Percentiles rank a stretch among this genome's conserved stretches.
phyloP scores from a whole-genome alignment of 805 yeast species.

The Starmerella stellata region DNA sequence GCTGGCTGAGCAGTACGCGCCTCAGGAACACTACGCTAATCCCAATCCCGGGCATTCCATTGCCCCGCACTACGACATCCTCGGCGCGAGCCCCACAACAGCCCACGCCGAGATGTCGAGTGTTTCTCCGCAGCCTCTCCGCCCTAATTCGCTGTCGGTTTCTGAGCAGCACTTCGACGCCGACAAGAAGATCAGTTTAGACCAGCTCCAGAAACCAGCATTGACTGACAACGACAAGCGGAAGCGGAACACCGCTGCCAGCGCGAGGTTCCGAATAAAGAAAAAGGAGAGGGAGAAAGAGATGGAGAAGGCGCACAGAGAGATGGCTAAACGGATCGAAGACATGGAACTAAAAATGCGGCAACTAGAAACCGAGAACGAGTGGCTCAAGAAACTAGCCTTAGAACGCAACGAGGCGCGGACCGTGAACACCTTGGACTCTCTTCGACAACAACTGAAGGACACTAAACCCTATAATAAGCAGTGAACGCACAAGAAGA shows the following conservation, averaged over 20 bases:
- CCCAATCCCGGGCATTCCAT: too few relatives aligned
- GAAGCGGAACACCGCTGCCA: slow-evolving; percentile 79
- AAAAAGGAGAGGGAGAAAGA: slow-evolving; percentile 85
- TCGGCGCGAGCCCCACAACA: not conserved
- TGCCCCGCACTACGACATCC: too few relatives aligned
- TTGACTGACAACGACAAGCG: slow-evolving; percentile 48
- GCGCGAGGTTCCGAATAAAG: slow-evolving; percentile 82
- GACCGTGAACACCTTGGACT: slow-evolving; percentile 18
- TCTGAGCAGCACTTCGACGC: too few relatives aligned
- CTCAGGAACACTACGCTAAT: slow-evolving; percentile 1
- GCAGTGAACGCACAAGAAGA: too few relatives aligned
- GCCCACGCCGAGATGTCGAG: not conserved
- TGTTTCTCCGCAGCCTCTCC: not conserved
- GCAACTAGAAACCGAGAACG: slow-evolving; percentile 85
- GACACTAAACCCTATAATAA: too few relatives aligned
- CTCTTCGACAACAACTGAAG: slow-evolving; percentile 11
- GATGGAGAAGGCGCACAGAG: slow-evolving; percentile 59
- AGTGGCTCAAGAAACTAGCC: slow-evolving; percentile 62
- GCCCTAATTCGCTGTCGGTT: not conserved
- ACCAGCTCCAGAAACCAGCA: not conserved
- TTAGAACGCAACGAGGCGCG: slow-evolving; percentile 44
- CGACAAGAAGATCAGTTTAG: not conserved
- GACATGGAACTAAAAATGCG: slow-evolving; percentile 55
- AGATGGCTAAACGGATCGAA: slow-evolving; percentile 48
- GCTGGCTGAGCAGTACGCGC: slow-evolving; percentile 10